Base-by-base conservation (phyloP, 2,329 filamentous ascomycete species). In the Juglanconis sp. region DNA sequence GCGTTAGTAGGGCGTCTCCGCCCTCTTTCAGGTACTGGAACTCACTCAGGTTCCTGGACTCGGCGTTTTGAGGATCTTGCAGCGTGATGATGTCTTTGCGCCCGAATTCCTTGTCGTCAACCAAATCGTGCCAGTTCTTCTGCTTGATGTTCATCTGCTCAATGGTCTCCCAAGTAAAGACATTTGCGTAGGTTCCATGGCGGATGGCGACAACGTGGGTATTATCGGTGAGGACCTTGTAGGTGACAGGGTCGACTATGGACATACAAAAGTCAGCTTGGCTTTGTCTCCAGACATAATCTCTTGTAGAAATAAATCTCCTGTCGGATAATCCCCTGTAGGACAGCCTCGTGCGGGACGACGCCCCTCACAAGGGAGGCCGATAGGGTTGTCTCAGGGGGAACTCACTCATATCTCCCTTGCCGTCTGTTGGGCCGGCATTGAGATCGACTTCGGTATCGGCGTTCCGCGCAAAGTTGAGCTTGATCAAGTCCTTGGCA, bases 161-260 rank as follows among this genome's bases (percentile, higher is more conserved):
- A 42, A 99, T 86, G 1, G 96, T 99, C 70, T 99, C 96, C 85
- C 89, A 97, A 1, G 93, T 88, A 72, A 98, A 99, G 4, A 96
- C 95, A 75, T 99, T 99, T 53, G 94, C 94, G 60, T 93, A 94
- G 58, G 82, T 89, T 57, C 85, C 86, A 74, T 90, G 87, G 60
- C 87, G 83, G 64, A 99, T 81, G 15, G 93, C 94, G 50, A 98
- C 91, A 61, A 99, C 91, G 74, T 98, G 95, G 4, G 95, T 98
- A 74, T 98, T 98, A 73, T 99, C 92, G 51, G 95, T 99, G 70
- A 99, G 92, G 47, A 96, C 90, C 74, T 99, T 99, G 81, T 91
- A 98, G 0, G 93, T 97, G 51, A 99, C 94, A 0, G 95, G 96
- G 69, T 99, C 95, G 64, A 98, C 55, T 57, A 24, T 24, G 17